Evolutionary conservation across 768 basidiomycete species (phyloP), one percentile per base, ranked within the genome.

Genomic region (Amanita inopinata): DNA sequence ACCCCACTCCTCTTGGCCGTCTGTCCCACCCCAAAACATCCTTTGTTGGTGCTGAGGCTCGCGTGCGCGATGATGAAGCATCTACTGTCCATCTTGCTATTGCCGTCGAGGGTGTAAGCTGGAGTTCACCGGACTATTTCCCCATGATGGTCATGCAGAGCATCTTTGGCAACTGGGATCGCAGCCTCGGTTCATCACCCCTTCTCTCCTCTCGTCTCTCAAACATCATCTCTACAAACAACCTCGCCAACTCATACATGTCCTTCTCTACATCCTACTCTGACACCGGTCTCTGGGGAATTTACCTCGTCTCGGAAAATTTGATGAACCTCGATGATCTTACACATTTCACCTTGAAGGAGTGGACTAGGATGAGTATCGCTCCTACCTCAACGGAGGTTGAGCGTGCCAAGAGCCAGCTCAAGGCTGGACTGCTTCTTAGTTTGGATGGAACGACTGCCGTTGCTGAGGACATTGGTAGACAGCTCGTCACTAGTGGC

Each of bases 151-250:
- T 90, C 59, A 88, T 96, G 83, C 89, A 94, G 63, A 81, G 79
- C 55, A 89, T 98, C 65, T 84, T 98, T 65, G 96, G 96, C 49
- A 99, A 98, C 78, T 99, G 96, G 96, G 94, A 99, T 61, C 80
- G 96, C 53, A 87, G 85, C 35, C 80, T 98, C 53, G 96, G 94
- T 53, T 79, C 90, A 36, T 83, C 89, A 2, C 74, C 89, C 17
- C 72, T 96, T 41, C 79, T 94, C 49, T 91, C 88, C 47, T 96
- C 91, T 39, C 80, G 84, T 39, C 81, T 99, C 42, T 87, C 86
- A 18, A 85, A 93, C 62, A 84, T 91, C 61, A 74, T 98, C 55
- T 87, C 90, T 27, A 70, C 74, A 41, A 82, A 97, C 76, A 87
- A 89, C 73, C 89, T 98, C 58, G 96, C 96, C 57, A 99, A 98